A percentile compares a stretch with the other conserved stretches of the same genome.
Evolutionary conservation across 306 rosid genomes (phyloP).

Genomic region (Vachellia collinsii): DNA sequence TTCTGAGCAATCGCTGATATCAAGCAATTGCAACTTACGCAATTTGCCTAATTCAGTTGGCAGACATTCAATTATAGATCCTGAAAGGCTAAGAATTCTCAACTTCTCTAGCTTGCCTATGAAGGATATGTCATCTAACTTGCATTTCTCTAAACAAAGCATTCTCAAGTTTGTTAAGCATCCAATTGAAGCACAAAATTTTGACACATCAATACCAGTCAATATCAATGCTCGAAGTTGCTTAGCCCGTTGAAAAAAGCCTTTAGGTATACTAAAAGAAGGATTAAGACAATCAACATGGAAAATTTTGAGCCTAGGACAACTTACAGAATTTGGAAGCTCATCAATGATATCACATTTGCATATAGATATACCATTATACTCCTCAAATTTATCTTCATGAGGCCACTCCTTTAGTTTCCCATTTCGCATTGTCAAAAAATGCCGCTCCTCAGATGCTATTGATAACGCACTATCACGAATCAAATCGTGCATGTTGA

Average conservation of each 20-base stretch:
- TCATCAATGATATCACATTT: neutral
- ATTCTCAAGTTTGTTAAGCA: neutral
- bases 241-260: constrained; percentile 3
- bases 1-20: constrained; percentile 41
- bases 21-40: constrained; percentile 41
- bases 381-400: neutral
- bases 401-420: no score
- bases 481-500: no score
- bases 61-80: constrained; percentile 29
- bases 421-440: no score
- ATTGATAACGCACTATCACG: no score
- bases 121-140: constrained; percentile 25
- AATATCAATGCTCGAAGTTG: neutral
- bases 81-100: constrained; percentile 40
- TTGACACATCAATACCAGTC: neutral
- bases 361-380: neutral
- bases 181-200: neutral
- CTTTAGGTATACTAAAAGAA: neutral
- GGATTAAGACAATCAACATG: neutral
- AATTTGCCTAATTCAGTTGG: constrained; percentile 37
- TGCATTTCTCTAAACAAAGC: constrained; percentile 33
- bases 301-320: neutral
- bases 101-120: constrained; percentile 41
- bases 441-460: no score
- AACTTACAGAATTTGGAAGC: neutral